Conservation (phyloP, 2,329 filamentous ascomycete genomes). For the Dactylonectria estremocensis region DNA sequence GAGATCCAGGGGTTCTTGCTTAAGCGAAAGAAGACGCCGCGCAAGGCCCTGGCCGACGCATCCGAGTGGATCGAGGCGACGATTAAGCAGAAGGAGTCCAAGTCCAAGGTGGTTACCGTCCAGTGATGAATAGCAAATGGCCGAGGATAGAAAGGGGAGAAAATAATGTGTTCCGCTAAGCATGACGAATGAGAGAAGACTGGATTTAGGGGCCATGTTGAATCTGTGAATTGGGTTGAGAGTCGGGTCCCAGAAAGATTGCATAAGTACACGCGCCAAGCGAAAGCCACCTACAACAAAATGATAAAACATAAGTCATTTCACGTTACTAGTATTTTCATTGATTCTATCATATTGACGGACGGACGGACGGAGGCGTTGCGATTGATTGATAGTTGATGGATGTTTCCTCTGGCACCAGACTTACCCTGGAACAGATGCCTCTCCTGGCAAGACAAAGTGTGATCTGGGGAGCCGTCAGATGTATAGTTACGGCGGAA, state of each 20-base stretch:
- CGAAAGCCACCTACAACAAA: too few relatives aligned
- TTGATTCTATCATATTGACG: too few relatives aligned
- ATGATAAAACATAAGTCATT: too few relatives aligned
- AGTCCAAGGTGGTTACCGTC: constrained; percentile 64
- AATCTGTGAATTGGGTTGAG: too few relatives aligned
- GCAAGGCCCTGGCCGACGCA: constrained; percentile 68
- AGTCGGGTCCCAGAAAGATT: neutral
- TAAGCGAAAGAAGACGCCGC: constrained; percentile 73
- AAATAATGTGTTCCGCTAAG: neutral
- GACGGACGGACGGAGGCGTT: too few relatives aligned
- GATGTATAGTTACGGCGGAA: too few relatives aligned
- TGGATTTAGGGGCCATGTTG: neutral
- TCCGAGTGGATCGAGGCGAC: constrained; percentile 68
- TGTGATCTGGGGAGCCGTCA: too few relatives aligned
- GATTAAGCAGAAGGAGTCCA: constrained; percentile 65
- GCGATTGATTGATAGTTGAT: too few relatives aligned
- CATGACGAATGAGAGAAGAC: neutral
- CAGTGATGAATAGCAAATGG: constrained; percentile 54
- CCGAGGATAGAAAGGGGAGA: neutral
- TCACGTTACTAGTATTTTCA: too few relatives aligned
- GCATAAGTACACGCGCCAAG: neutral
- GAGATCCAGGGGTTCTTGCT: constrained; percentile 77
- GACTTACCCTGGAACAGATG: too few relatives aligned
- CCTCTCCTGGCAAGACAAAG: too few relatives aligned
- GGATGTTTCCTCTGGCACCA: too few relatives aligned